Base-by-base conservation (phyloP, 1,284 basidiomycete species). In the Cronartium quercuum region DNA sequence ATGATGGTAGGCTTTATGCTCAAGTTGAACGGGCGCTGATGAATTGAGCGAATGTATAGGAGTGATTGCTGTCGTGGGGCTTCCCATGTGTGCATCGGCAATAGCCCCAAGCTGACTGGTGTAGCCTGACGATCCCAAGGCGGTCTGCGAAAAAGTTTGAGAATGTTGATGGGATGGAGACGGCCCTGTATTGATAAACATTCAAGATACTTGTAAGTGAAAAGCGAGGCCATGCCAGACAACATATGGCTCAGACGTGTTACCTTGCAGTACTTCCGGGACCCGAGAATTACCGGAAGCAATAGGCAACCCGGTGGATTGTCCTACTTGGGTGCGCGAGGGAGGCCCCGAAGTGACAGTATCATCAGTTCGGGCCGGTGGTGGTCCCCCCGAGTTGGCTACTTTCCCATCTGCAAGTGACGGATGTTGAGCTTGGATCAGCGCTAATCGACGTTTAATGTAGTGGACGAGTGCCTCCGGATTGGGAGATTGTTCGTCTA, bases 51-150 rank as follows among this genome's bases (percentile, higher is more conserved):
- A 18, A 24, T 24, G 61, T 38, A 61, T 60, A 47, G 41, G 13
- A 35, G 71, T 15, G 29, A 40, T 41, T 9, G 38, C 37, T 10
- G 29, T 38, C 6, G 63, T 47, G 29, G 71, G 65, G 40, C 42
- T 60, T 12, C 71, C 70, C 70, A 73, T 73, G 70, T 73, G 70
- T n/a, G 70, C 70, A 44, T 73, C 70, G 10, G 70, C 70, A 18
- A 73, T 73, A 37, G 70, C 70, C 13, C 70, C 70, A 18, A 73
- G 63, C 41, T 73, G 70, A 41, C 70, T 73, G 38, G 47, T 73
- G 55, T 64, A 73, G 37, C 42, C 34, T 7, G 44, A 34, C 34
- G 58, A 38, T 55, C 47, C 40, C 21, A 21, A 38, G 37, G 18
- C 40, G 61, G 29, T 55, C 40, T 42, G 3, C 41, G 42, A 47